Evolutionary conservation across 768 basidiomycete species (phyloP).

Genomic region (Rhodotorula sphaerocarpa): DNA sequence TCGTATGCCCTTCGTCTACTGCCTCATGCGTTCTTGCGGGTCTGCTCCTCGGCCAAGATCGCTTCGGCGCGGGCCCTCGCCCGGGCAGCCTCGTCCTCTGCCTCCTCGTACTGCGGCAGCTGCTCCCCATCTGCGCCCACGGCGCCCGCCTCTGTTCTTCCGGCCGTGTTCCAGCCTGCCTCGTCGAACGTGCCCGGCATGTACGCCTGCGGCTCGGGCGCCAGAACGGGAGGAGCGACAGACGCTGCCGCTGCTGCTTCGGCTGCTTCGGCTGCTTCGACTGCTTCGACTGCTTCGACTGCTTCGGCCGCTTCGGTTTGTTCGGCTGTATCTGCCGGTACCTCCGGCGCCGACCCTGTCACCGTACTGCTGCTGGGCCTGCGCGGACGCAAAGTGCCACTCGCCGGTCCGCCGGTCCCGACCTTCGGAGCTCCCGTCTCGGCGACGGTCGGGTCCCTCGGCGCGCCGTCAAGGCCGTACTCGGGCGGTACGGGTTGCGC

Average conservation of each 20-base stretch:
- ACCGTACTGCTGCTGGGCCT: not conserved
- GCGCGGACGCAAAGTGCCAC: constrained; percentile 37
- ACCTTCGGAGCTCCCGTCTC: constrained; percentile 40
- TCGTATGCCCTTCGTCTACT: too few species aligned
- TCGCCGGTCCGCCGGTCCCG: constrained; percentile 38
- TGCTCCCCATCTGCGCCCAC: not conserved
- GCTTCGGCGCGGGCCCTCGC: constrained; percentile 16
- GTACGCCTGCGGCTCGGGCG: not conserved
- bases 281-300: too few species aligned
- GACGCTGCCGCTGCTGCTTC: not conserved
- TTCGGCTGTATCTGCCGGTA: too few species aligned
- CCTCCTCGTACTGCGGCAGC: constrained; percentile 23
- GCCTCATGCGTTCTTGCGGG: too few species aligned
- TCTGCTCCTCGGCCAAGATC: constrained; percentile 27
- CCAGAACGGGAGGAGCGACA: constrained; percentile 30
- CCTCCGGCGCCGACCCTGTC: too few species aligned
- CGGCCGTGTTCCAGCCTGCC: constrained; percentile 37
- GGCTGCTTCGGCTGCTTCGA: too few species aligned
- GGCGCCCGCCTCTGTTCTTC: not conserved
- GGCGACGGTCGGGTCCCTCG: constrained; percentile 41
- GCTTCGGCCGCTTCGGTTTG: too few species aligned
- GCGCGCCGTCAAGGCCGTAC: constrained; percentile 37
- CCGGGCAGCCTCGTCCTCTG: constrained; percentile 5
- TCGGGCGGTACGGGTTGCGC: constrained; percentile 39
- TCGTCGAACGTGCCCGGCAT: constrained; percentile 26